Percentiles rank a stretch among this genome's conserved stretches.
These are phyloP conservation scores for Aureococcus anophagefferens DNA, from an alignment of 108 stramenopile species.

Conservation along the genomic window DNA sequence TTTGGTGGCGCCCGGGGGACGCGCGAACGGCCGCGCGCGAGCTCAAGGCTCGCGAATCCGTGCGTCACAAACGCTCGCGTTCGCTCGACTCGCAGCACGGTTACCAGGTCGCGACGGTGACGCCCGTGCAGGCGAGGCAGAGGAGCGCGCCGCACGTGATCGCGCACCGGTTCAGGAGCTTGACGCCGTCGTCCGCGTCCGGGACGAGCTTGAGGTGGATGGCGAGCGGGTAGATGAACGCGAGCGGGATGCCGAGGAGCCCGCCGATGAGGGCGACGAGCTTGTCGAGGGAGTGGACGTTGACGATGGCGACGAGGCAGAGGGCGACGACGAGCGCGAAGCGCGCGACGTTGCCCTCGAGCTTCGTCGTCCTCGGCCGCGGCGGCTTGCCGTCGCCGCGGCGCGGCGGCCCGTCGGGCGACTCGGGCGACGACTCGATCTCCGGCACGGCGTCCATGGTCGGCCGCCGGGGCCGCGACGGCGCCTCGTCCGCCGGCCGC, in stretches of 20 bases:
- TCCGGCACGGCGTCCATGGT: constrained; percentile 7
- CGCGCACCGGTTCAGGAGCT: not conserved
- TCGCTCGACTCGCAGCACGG: too few species aligned
- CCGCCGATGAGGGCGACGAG: constrained; percentile 56
- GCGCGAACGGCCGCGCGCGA: too few species aligned
- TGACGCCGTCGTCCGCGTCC: not conserved
- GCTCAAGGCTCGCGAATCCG: too few species aligned
- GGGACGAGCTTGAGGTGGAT: constrained; percentile 27
- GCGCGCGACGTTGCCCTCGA: constrained; percentile 35
- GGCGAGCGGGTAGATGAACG: constrained; percentile 57
- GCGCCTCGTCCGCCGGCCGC: not conserved
- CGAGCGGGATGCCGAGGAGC: constrained; percentile 52
- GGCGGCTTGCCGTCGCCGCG: too few species aligned
- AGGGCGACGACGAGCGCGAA: constrained; percentile 38
- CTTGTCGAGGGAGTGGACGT: constrained; percentile 54
- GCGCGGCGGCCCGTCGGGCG: too few species aligned
- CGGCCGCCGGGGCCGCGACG: not conserved
- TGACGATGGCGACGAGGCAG: constrained; percentile 33
- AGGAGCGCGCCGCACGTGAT: not conserved
- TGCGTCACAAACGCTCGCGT: too few species aligned
- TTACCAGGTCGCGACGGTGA: not conserved
- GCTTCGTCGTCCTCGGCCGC: constrained; percentile 8
- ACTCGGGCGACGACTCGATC: not conserved
- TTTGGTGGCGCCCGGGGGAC: too few species aligned
- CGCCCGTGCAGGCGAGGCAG: not conserved